Conservation (phyloP, 768 basidiomycete genomes). For the Pholiota microspora region DNA sequence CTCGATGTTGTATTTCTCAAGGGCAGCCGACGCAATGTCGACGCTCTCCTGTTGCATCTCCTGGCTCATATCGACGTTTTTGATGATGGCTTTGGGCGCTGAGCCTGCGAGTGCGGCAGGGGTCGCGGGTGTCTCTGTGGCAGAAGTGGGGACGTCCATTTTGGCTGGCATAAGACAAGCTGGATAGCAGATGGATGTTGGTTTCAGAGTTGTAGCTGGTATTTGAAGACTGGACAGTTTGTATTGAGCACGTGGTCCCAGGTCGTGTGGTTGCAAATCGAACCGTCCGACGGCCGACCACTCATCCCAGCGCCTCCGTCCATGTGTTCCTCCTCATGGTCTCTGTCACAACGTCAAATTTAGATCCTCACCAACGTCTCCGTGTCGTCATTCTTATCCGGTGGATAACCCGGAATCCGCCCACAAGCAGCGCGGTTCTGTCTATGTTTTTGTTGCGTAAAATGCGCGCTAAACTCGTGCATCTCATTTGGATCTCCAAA, state of each 20-base stretch:
- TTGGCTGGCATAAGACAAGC: slow-evolving; percentile 47
- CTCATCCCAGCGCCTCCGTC: slow-evolving; percentile 11
- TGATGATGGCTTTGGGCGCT: slow-evolving; percentile 85
- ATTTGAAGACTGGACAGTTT: slow-evolving; percentile 17
- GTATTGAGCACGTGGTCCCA: slow-evolving; percentile 21
- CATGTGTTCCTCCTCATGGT: slow-evolving; percentile 15
- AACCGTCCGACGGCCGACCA: slow-evolving; percentile 23
- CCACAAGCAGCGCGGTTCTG: neutral
- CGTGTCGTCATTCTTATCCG: neutral
- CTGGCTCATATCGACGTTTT: slow-evolving; percentile 95
- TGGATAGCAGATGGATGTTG: slow-evolving; percentile 2
- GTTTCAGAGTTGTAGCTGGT: slow-evolving; percentile 10
- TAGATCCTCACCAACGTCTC: neutral
- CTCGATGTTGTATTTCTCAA: slow-evolving; percentile 92
- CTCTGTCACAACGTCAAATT: slow-evolving; percentile 11
- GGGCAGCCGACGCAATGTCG: slow-evolving; percentile 79
- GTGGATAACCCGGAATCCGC: neutral
- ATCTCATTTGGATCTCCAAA: neutral
- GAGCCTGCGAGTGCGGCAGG: slow-evolving; percentile 32
- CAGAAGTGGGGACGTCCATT: slow-evolving; percentile 57
- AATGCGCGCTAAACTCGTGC: slow-evolving; percentile 1
- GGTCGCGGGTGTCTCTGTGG: slow-evolving; percentile 49
- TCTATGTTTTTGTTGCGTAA: neutral
- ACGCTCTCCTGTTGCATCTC: slow-evolving; percentile 96
- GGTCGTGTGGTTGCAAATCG: slow-evolving; percentile 20